Evolutionary conservation across 352 stramenopile genomes (phyloP).

Genomic region (Phytophthora pisi): DNA sequence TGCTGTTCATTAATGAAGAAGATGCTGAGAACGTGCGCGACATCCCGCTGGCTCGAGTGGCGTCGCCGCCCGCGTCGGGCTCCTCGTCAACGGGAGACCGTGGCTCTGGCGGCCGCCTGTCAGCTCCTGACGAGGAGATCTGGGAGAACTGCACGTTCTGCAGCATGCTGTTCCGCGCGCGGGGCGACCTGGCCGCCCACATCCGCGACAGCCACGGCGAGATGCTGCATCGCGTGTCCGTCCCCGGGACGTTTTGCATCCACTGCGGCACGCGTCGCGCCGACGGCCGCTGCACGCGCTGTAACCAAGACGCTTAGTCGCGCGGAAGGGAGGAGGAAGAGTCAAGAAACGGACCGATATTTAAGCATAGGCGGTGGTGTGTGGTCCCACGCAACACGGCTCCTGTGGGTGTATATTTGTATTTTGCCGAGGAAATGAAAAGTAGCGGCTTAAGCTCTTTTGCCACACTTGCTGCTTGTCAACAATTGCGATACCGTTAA

Average conservation of each 20-base stretch:
- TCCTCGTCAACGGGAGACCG: constrained; percentile 11
- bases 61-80: constrained; percentile 18
- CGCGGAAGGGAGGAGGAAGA: not conserved
- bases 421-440: constrained; percentile 27
- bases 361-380: constrained; percentile 26
- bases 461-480: constrained; percentile 1
- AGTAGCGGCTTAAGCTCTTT: constrained; percentile 7
- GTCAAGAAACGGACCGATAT: constrained; percentile 23
- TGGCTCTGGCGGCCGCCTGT: constrained; percentile 9
- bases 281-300: constrained; percentile 50
- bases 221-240: constrained; percentile 52
- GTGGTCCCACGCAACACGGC: not conserved
- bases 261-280: constrained; percentile 50
- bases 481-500: constrained; percentile 17
- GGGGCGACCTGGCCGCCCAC: constrained; percentile 48
- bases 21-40: constrained; percentile 38
- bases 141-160: constrained; percentile 67
- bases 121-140: constrained; percentile 36
- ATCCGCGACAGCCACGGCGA: constrained; percentile 63
- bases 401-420: constrained; percentile 31
- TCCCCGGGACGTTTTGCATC: constrained; percentile 58
- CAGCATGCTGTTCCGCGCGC: constrained; percentile 43
- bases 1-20: constrained; percentile 64
- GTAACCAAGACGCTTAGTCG: constrained; percentile 24
- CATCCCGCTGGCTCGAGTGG: constrained; percentile 46